Conservation (phyloP, 768 basidiomycete species). For the Boletus insuetus region DNA sequence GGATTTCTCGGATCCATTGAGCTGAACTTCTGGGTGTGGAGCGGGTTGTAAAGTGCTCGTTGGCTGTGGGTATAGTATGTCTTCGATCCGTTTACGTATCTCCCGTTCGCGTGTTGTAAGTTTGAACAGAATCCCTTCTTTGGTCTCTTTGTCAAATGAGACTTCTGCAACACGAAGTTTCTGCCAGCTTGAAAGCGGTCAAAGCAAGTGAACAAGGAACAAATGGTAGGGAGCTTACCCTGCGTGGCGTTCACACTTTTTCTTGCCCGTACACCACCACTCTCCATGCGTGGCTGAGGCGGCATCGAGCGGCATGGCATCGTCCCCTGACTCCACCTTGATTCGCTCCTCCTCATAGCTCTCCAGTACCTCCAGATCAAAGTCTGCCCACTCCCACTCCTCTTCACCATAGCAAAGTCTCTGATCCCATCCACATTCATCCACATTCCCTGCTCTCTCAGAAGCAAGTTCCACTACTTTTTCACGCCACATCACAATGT, state of each 20-base stretch:
- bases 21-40: slow-evolving; percentile 35
- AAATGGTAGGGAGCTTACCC: slow-evolving; percentile 46
- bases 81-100: slow-evolving; percentile 74
- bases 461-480: slow-evolving; percentile 63
- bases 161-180: slow-evolving; percentile 70
- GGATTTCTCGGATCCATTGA: slow-evolving; percentile 47
- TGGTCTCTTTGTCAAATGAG: slow-evolving; percentile 71
- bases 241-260: slow-evolving; percentile 74
- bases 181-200: slow-evolving; percentile 61
- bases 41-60: slow-evolving; percentile 35
- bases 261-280: slow-evolving; percentile 80
- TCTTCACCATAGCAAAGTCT: slow-evolving; percentile 81
- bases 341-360: slow-evolving; percentile 57
- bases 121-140: slow-evolving; percentile 61
- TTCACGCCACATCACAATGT: slow-evolving; percentile 68
- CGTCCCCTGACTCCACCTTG: slow-evolving; percentile 32
- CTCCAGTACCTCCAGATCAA: slow-evolving; percentile 63
- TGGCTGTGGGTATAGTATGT: slow-evolving; percentile 54
- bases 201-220: background rate
- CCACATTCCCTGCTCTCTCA: slow-evolving; percentile 60
- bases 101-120: slow-evolving; percentile 77
- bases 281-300: slow-evolving; percentile 38
- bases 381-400: slow-evolving; percentile 75
- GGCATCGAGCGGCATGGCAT: slow-evolving; percentile 39
- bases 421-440: slow-evolving; percentile 87